These are phyloP conservation scores for Biancaea sappan DNA, from an alignment of 306 rosid species.

Conservation along the genomic window DNA sequence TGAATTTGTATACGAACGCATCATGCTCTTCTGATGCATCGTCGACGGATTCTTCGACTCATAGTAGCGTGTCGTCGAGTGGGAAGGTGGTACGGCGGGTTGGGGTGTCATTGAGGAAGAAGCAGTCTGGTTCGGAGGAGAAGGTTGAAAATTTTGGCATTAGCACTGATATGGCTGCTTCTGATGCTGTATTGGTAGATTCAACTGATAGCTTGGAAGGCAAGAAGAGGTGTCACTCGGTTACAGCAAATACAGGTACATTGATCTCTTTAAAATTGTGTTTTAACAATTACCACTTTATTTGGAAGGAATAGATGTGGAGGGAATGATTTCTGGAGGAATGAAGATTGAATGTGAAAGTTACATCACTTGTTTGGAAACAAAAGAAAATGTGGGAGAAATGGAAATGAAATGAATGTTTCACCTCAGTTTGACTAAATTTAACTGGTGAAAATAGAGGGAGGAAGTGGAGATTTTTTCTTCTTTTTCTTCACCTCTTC, in stretches of 20 bases:
- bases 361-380: too few species aligned
- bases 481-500: too few species aligned
- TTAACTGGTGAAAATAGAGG: neutral
- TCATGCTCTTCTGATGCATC: constrained; percentile 81
- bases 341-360: too few species aligned
- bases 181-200: constrained; percentile 17
- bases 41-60: constrained; percentile 69
- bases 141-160: constrained; percentile 32
- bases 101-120: constrained; percentile 38
- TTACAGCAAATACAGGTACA: constrained; percentile 45
- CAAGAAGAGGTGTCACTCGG: constrained; percentile 54
- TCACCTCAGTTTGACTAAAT: neutral
- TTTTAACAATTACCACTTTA: too few species aligned
- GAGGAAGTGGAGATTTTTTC: neutral
- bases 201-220: constrained; percentile 33
- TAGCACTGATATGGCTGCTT: constrained; percentile 17
- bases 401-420: too few species aligned
- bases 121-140: constrained; percentile 36
- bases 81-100: constrained; percentile 48
- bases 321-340: neutral
- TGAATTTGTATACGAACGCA: constrained; percentile 55
- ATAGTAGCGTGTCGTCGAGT: constrained; percentile 55
- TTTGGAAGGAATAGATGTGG: neutral
- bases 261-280: neutral
- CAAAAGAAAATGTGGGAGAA: too few species aligned